A percentile compares a stretch with the other conserved stretches of the same genome.
These are phyloP conservation scores for Gaertneriomyces semiglobifer DNA, from an alignment of 192 early-diverging fungal genomes.

Conservation along the genomic window DNA sequence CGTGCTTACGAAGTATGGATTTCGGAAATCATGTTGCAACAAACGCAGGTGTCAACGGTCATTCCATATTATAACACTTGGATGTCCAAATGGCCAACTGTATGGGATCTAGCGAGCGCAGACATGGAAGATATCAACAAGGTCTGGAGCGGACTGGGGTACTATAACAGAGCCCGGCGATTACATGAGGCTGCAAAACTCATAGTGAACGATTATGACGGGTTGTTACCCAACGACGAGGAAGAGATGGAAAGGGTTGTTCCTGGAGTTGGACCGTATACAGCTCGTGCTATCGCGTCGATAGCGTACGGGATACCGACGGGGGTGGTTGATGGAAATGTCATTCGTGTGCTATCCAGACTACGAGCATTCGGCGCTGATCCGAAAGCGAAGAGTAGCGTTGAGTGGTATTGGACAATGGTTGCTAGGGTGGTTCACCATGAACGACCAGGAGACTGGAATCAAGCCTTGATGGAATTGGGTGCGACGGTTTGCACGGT, in stretches of 20 bases:
- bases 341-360: constrained; percentile 66
- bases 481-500: constrained; percentile 73
- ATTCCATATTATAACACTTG: constrained; percentile 66
- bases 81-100: constrained; percentile 69
- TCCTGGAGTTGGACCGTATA: constrained; percentile 69
- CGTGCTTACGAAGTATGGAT: constrained; percentile 60
- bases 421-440: constrained; percentile 31
- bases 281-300: constrained; percentile 63
- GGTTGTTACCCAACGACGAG: constrained; percentile 56
- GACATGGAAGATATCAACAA: constrained; percentile 37
- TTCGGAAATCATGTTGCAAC: constrained; percentile 82
- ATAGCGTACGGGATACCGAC: constrained; percentile 65
- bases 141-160: constrained; percentile 74
- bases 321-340: constrained; percentile 74
- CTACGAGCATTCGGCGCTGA: constrained; percentile 62
- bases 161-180: constrained; percentile 69
- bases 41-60: constrained; percentile 71
- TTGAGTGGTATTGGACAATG: constrained; percentile 60
- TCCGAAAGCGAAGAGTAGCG: constrained; percentile 53
- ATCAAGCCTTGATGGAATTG: constrained; percentile 79
- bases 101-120: constrained; percentile 63
- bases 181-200: constrained; percentile 65
- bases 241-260: constrained; percentile 54
- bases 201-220: constrained; percentile 50
- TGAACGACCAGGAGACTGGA: constrained; percentile 67